Evolutionary conservation across 2,329 filamentous ascomycete species (phyloP).

Genomic region (Penicillium verrucosum): DNA sequence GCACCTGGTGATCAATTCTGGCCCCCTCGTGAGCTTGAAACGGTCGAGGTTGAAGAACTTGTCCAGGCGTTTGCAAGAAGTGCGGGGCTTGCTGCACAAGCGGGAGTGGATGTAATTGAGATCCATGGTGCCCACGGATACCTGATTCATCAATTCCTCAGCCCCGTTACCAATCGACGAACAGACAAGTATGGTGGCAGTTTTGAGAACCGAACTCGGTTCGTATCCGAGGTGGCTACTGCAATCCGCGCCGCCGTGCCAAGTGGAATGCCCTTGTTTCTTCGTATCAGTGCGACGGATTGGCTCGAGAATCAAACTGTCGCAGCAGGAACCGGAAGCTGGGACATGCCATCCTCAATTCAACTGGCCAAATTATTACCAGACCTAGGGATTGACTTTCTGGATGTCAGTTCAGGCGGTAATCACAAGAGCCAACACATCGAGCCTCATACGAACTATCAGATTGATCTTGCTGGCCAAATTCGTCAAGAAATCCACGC

Average conservation of each 20-base stretch:
- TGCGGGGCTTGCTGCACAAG: constrained; percentile 59
- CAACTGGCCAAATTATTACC: constrained; percentile 42
- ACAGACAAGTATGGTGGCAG: constrained; percentile 54
- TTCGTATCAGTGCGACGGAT: constrained; percentile 68
- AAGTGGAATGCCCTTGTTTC: constrained; percentile 64
- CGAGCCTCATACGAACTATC: constrained; percentile 48
- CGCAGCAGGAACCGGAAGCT: constrained; percentile 30
- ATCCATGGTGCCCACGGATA: constrained; percentile 78
- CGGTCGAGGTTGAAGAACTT: constrained; percentile 62
- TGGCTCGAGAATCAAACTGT: constrained; percentile 58
- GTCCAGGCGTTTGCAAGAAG: constrained; percentile 60
- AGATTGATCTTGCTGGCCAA: constrained; percentile 48
- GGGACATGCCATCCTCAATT: constrained; percentile 42
- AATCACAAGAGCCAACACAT: constrained; percentile 47
- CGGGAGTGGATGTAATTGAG: constrained; percentile 74
- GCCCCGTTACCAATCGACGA: constrained; percentile 65
- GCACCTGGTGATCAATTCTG: constrained; percentile 60
- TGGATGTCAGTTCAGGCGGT: constrained; percentile 47
- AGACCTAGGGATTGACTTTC: constrained; percentile 42
- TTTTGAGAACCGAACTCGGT: constrained; percentile 61
- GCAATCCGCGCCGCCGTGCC: constrained; percentile 61
- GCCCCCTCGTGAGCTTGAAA: constrained; percentile 64
- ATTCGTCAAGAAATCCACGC: constrained; percentile 42
- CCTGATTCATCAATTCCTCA: constrained; percentile 66
- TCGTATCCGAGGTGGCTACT: constrained; percentile 65